A percentile compares a stretch with the other conserved stretches of the same genome.
These are phyloP conservation scores for Ocimum tenuiflorum DNA, from an alignment of 257 asterid species.

Conservation along the genomic window DNA sequence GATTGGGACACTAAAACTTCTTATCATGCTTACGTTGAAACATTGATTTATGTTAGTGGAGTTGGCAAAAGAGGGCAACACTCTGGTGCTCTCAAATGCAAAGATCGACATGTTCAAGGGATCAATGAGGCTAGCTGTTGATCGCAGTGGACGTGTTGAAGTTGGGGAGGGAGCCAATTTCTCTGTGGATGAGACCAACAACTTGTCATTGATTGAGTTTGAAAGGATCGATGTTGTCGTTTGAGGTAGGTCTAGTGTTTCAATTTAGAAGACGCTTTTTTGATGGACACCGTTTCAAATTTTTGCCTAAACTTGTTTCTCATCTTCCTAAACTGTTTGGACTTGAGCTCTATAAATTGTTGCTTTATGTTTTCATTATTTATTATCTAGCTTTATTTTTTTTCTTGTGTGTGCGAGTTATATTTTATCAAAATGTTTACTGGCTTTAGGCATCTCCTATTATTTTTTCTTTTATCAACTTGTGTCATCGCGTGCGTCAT, in stretches of 20 bases:
- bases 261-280: constrained; percentile 11
- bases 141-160: constrained; percentile 56
- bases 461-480: no score
- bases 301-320: no score
- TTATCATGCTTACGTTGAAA: neutral
- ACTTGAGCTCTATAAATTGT: no score
- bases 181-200: constrained; percentile 49
- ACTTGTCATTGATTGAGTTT: constrained; percentile 65
- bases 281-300: no score
- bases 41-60: constrained; percentile 37
- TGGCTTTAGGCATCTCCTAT: no score
- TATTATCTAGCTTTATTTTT: no score
- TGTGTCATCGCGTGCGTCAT: no score
- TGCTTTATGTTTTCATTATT: no score
- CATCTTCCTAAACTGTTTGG: no score
- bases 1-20: neutral
- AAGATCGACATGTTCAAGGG: constrained; percentile 67
- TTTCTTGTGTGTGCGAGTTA: no score
- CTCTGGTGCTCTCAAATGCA: constrained; percentile 54
- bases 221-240: constrained; percentile 66
- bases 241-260: constrained; percentile 14
- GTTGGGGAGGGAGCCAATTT: constrained; percentile 45
- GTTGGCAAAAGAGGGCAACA: constrained; percentile 55
- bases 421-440: no score
- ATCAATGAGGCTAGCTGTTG: constrained; percentile 76